These are phyloP conservation scores for Withania somnifera DNA, from an alignment of 305 asterid species.

Conservation along the genomic window DNA sequence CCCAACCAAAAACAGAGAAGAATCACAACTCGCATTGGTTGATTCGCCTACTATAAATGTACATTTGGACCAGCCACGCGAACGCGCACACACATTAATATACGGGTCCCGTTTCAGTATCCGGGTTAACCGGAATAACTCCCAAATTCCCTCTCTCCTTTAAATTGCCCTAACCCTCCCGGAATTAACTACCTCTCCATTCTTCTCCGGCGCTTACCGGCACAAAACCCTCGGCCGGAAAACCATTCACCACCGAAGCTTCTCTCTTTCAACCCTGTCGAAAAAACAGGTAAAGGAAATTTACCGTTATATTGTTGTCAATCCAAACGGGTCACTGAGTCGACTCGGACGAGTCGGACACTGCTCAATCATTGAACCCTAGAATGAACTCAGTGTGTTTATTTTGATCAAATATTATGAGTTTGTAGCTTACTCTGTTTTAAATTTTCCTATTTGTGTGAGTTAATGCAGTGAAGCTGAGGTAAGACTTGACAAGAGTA, in stretches of 20 bases:
- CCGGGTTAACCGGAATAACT: not conserved
- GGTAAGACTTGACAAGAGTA: not conserved
- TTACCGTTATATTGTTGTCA: not conserved
- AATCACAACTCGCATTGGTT: not conserved
- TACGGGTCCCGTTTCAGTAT: not conserved
- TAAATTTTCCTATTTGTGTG: not conserved
- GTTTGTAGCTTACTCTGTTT: not conserved
- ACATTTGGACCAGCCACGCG: not conserved
- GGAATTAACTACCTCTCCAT: not conserved
- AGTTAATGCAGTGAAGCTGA: not conserved
- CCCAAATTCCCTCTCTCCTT: not conserved
- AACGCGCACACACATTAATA: not conserved
- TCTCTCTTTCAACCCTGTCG: not conserved
- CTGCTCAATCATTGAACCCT: not conserved
- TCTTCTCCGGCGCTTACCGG: not conserved
- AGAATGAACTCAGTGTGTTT: not conserved
- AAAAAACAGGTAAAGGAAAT: not conserved
- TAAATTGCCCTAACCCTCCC: not conserved
- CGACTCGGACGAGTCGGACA: not conserved
- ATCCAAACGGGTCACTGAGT: not conserved
- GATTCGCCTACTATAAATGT: not conserved
- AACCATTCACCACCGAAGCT: not conserved
- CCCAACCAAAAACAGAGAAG: not conserved
- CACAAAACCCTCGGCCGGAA: not conserved
- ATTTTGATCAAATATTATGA: not conserved